Base-by-base conservation (phyloP, 345 rosid species). In the Lagerstroemia speciosa region DNA sequence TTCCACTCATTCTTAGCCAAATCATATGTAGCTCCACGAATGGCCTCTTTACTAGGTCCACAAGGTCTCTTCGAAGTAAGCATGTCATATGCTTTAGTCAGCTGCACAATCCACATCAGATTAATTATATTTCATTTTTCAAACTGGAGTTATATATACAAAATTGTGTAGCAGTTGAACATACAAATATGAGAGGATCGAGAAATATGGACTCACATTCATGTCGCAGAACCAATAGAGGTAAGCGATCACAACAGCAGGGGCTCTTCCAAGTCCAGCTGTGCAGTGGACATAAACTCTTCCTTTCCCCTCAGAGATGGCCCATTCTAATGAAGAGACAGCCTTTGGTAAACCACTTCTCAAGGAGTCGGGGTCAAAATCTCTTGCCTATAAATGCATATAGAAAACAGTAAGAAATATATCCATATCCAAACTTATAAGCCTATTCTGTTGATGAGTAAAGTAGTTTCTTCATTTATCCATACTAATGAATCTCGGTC, bases 251-350 rank as follows among this genome's bases (percentile, higher is more conserved):
- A 91, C 88, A 68, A 88, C 89, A 16, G 96, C 97, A 15, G 98
- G 98, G 46, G 98, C 98, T 73, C 98, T 89, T 72, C 98, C 98
- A 10, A 93, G 80, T 58, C 98, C 97, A 22, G 98, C 98, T 17
- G 96, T 86, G 77, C 98, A 93, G 64, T 93, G 98, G 41, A 93
- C 89, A 30, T 93, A 93, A 6, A 77, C 90, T 71, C 84, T 72
- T 31, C 97, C 97, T 74, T 89, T 93, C 65, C 96, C 98, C 66
- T 89, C 80, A 0, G 91, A 85, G 70, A 86, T 83, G 55, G 93
- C 93, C 93, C 92, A 86, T 79, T 93, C 98, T 73, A 90, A 63
- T 8, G 85, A 86, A 17, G 98, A 90, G 76, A 90, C 96, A 30
- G 96, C 92, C 73, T 79, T 82, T 1, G 96, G 96, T 67, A 93